Evolutionary conservation across 768 basidiomycete species (phyloP), one percentile per base, ranked within the genome.

Genomic region (Serendipita sp.): DNA sequence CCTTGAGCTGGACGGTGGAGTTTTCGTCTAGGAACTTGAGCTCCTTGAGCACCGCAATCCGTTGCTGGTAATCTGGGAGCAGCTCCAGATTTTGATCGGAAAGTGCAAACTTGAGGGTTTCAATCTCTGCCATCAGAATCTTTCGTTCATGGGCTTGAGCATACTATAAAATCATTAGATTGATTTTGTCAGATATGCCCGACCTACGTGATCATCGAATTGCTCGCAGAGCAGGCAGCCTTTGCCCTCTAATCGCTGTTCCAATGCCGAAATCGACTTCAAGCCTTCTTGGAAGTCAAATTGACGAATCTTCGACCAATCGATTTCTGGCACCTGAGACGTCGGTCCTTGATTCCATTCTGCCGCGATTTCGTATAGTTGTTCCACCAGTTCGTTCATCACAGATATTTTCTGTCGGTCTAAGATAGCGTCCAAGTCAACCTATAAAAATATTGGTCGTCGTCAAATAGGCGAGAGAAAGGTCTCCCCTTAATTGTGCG

Each of bases 41-140:
- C 50, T 89, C 88, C 69, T 92, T 86, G 46, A 99, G 78, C 2
- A 98, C 95, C 44, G 82, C 85, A 37, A 98, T 85, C 31, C 95
- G 80, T 71, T 94, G 91, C 72, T 98, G 91, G 73, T 98, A 99
- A 72, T 99, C 96, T 3, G 96, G 96, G 37, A 98, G 81, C 16
- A 98, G 81, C 70, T 96, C 96, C 65, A 98, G 76, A 71, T 99
- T 99, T 72, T 99, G 92, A 70, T 97, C 96, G 3, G 94, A 97
- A 33, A 98, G 83, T 1, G 87, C 85, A 45, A 88, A 77, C 70
- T 89, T 93, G 63, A 99, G 78, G 37, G 78, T 75, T 1, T 83
- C 83, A 64, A 99, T 86, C 68, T 84, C 87, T 40, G 81, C 79
- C 66, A 83, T 80, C 60, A 98, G 74, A 18, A 85, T 72, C 70